Evolutionary conservation across 352 stramenopile species (phyloP).

Genomic region (Detonula confervacea): DNA sequence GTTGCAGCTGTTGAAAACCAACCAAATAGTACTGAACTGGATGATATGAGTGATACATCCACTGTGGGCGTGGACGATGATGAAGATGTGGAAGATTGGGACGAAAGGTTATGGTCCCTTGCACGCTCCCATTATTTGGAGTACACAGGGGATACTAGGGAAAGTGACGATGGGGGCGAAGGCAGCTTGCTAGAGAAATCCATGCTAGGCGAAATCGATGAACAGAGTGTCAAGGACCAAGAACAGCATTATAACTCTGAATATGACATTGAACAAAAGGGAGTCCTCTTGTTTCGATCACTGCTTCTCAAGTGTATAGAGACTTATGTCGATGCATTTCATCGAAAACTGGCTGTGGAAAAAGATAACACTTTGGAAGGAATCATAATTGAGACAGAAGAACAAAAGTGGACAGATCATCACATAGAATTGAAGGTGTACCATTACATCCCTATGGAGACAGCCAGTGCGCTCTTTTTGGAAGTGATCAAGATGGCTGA

Average conservation of each 20-base stretch:
- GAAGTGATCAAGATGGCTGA: constrained; percentile 54
- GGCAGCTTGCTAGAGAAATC: constrained; percentile 16
- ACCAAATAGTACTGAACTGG: constrained; percentile 2
- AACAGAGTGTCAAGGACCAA: constrained; percentile 56
- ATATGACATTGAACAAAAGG: constrained; percentile 46
- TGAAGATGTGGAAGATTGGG: constrained; percentile 58
- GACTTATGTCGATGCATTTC: constrained; percentile 54
- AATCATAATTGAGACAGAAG: constrained; percentile 7
- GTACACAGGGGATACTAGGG: constrained; percentile 22
- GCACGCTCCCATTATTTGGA: constrained; percentile 54
- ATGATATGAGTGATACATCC: constrained; percentile 39
- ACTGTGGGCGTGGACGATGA: constrained; percentile 35
- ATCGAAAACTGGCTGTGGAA: constrained; percentile 31
- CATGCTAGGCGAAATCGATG: constrained; percentile 18
- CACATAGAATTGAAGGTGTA: constrained; percentile 36
- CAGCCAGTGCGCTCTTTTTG: constrained; percentile 47
- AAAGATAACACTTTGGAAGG: neutral
- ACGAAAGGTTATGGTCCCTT: constrained; percentile 60
- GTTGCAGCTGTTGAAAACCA: neutral
- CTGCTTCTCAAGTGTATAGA: constrained; percentile 54
- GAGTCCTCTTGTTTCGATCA: constrained; percentile 55
- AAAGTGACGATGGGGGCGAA: constrained; percentile 15
- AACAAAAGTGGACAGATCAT: constrained; percentile 27
- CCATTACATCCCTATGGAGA: constrained; percentile 53
- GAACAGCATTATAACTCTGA: constrained; percentile 44